phyloP scores from a whole-genome alignment of 2,329 filamentous ascomycete genomes.

The Didymella exigua region DNA sequence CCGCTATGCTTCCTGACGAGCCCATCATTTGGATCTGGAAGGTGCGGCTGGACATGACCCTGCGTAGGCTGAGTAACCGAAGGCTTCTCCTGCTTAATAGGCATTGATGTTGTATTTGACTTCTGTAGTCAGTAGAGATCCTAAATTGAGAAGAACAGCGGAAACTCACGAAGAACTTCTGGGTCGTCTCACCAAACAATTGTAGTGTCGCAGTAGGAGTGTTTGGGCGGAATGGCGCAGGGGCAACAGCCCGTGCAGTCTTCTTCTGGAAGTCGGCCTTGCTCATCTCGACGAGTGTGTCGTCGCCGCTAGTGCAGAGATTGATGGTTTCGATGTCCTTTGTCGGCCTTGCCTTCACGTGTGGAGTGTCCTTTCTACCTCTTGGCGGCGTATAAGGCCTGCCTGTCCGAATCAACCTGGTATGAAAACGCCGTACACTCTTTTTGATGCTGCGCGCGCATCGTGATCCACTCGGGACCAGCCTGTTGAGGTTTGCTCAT shows the following conservation, averaged over 20 bases:
- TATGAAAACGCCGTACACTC: not conserved
- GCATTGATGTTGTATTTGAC: not conserved
- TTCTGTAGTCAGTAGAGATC: not conserved
- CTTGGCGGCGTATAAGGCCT: not conserved
- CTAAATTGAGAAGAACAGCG: not conserved
- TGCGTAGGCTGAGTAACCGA: not conserved
- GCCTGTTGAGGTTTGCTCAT: not conserved
- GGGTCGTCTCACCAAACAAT: not conserved
- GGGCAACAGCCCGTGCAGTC: not conserved
- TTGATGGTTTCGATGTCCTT: not conserved
- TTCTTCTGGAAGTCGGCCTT: not conserved
- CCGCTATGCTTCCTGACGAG: not conserved
- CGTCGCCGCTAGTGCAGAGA: conserved; percentile 2
- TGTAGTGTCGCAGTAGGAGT: not conserved
- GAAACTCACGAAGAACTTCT: not conserved
- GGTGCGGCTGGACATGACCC: not conserved
- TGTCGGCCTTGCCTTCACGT: not conserved
- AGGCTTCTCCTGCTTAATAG: not conserved
- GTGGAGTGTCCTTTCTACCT: not conserved
- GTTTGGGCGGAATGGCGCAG: not conserved
- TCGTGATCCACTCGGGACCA: not conserved
- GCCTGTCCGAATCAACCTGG: not conserved
- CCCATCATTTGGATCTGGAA: not conserved
- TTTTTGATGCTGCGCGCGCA: not conserved
- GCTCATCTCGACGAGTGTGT: not conserved